Base-by-base conservation (phyloP, 345 rosid species). In the Noccaea bulbosa region DNA sequence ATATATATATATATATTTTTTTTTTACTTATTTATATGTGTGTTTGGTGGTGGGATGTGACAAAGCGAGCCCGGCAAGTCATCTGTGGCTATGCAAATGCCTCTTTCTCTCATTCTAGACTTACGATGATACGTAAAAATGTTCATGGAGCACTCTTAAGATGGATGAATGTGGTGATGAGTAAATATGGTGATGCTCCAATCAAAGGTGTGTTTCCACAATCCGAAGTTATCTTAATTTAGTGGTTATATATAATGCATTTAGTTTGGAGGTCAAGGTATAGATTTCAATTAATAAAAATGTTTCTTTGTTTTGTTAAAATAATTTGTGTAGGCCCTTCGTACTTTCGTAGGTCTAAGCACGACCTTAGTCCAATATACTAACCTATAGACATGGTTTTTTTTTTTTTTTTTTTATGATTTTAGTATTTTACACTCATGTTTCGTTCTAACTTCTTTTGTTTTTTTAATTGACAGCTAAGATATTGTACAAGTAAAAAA, bases 71-170 rank as follows among this genome's bases (percentile, higher is more conserved):
- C 46, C 73, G 73, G 59, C 74, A 70, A 59, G 67, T 59, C 11
- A 59, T 70, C 50, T 48, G 6, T 59, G 59, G 74, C 50, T 70
- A 59, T 47, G 17, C 33, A 59, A 70, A 58, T 35, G 66, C 59
- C 20, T 70, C 58, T 70, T 48, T 48, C 74, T 48, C 67, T 59
- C 50, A 70, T 70, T 70, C 74, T 59, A 70, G 66, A 66, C 50
- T 48, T 59, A 48, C 22, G 73, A 58, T 59, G 74, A 70, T 15
- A 37, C 12, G 38, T 15, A 3, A 11, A 53, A 6, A 27, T 9
- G 12, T 14, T 2, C 16, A 30, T 14, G 24, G 9, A 22, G 20
- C 20, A 46, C 22, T 20, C 16, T 4, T 34, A 11, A 11, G 11
- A 46, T 46, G 32, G 53, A 11, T 32, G 43, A 33, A 32, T 62